Evolutionary conservation across 192 early-diverging fungal species (phyloP), one percentile per base, ranked within the genome.

Genomic region (Chytriomyces confervae): DNA sequence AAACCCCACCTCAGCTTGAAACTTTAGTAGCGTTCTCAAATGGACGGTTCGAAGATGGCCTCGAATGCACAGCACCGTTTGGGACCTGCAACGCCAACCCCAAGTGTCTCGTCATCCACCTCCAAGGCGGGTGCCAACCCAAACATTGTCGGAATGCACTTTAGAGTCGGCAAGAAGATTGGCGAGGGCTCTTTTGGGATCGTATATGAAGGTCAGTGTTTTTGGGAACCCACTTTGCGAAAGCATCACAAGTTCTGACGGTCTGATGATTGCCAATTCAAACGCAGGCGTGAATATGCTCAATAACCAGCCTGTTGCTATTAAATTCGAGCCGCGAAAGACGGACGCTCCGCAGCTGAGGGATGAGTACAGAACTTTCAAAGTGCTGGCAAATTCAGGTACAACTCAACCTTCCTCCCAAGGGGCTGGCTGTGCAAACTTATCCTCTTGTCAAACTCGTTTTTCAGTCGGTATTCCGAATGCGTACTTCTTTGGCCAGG

Each of bases 101-200:
- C 63, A 29, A 29, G n/a, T 65, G 27, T 27, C 29, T 13, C 63
- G 63, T 11, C 29, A n/a, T n/a, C 74, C 74, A 73, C n/a, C 62
- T 16, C 74, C 63, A 71, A 13, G n/a, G 18, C 74, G 20, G 24
- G 60, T 43, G 63, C 27, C 74, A 43, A n/a, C 65, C 45, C 62
- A 24, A 95, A 95, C 80, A 90, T 98, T 65, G 97, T 99, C 24
- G 97, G 97, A 48, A 94, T 96, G 46, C 96, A 98, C 81, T 99
- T 93, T 82, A 93, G 92, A 80, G 95, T 98, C 48, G 96, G 95
- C 60, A 94, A 92, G 83, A 95, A 95, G 85, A 95, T 99, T 85
- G 97, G 96, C 48, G 96, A 98, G 82, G 97, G 97, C 50, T 94
- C 93, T 79, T 99, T 99, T 91, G 97, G 97, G 64, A 92, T 97